Evolutionary conservation across 1,139 yeast genomes (phyloP).

Genomic region (Candida sanyaensis): DNA sequence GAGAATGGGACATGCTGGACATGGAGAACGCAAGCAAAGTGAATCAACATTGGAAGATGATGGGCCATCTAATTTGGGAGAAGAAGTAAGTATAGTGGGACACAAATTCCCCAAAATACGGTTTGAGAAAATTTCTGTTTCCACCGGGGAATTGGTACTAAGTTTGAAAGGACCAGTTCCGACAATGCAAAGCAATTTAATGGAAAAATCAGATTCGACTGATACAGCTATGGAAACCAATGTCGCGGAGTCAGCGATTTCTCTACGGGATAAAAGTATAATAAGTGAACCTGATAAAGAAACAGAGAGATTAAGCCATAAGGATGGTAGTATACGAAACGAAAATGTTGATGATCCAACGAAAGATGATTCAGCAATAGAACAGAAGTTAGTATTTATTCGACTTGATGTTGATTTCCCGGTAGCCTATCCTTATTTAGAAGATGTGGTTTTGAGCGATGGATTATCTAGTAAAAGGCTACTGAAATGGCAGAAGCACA

Average conservation of each 20-base stretch:
- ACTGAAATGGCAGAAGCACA: slow-evolving; percentile 24
- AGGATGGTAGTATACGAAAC: slow-evolving; percentile 7
- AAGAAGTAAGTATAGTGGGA: slow-evolving; percentile 87
- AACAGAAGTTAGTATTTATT: slow-evolving; percentile 65
- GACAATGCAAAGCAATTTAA: background rate
- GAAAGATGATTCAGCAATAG: slow-evolving; percentile 17
- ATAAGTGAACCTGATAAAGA: slow-evolving; percentile 11
- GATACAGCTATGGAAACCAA: slow-evolving; percentile 3
- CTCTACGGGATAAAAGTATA: slow-evolving; percentile 9
- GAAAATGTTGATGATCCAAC: slow-evolving; percentile 11
- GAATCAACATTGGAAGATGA: slow-evolving; percentile 29
- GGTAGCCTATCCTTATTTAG: slow-evolving; percentile 61
- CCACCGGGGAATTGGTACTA: slow-evolving; percentile 76
- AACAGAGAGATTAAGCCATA: slow-evolving; percentile 5
- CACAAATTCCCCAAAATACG: slow-evolving; percentile 85
- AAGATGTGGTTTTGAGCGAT: slow-evolving; percentile 39
- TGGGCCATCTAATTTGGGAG: slow-evolving; percentile 76
- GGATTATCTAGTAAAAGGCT: slow-evolving; percentile 20
- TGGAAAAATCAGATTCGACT: slow-evolving; percentile 2
- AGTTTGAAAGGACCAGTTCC: slow-evolving; percentile 82
- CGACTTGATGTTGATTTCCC: slow-evolving; percentile 74
- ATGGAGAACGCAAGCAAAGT: slow-evolving; percentile 16
- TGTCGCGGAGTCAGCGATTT: slow-evolving; percentile 4
- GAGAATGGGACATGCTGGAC: slow-evolving; percentile 65
- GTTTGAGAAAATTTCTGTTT: slow-evolving; percentile 85